Percentiles rank a stretch among this genome's conserved stretches.
Conservation (phyloP, 306 rosid genomes). For the Pyrus pyrifolia region DNA sequence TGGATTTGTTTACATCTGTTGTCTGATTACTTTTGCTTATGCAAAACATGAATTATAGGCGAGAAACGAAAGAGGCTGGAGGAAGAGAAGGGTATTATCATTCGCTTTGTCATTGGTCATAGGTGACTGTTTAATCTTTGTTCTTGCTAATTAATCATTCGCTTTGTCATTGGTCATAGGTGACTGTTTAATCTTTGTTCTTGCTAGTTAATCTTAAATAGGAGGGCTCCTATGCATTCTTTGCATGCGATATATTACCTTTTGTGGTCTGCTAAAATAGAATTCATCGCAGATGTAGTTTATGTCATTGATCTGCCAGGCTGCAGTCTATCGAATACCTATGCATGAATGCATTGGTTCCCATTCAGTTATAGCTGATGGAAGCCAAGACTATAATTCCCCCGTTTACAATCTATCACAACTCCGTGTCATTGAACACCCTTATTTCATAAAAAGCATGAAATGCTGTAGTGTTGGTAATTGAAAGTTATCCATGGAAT, state of each 20-base stretch:
- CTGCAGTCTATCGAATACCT: not conserved
- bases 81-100: conserved; percentile 94
- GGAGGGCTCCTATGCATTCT: not conserved
- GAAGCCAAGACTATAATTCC: not conserved
- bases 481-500: not conserved
- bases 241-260: not conserved
- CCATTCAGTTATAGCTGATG: not conserved
- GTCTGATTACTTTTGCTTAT: conserved; percentile 34
- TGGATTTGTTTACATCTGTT: not conserved
- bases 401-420: not conserved
- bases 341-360: not conserved
- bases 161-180: conserved; percentile 98
- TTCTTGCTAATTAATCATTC: conserved; percentile 16
- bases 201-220: not conserved
- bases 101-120: conserved; percentile 94
- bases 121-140: conserved; percentile 41
- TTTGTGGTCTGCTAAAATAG: not conserved
- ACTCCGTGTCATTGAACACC: not conserved
- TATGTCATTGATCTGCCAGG: not conserved
- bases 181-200: conserved; percentile 20
- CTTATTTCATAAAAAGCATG: not conserved
- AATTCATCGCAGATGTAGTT: not conserved
- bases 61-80: conserved; percentile 88
- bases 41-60: conserved; percentile 45
- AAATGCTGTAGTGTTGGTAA: not conserved